Conservation (phyloP, 208 protist species). For the Naegleria fowleri region DNA sequence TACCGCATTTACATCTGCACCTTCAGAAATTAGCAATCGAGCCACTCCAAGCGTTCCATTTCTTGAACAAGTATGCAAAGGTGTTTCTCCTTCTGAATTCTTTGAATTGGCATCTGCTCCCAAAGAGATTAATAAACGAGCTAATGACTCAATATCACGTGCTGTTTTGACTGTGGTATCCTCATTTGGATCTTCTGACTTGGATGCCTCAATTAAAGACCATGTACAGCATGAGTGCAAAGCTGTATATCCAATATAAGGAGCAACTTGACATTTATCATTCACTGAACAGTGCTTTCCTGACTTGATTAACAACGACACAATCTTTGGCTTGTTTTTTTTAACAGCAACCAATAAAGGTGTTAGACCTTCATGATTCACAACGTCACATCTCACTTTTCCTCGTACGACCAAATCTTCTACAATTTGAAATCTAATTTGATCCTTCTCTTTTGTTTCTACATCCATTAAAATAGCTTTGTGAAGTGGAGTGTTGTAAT, state of each 20-base stretch:
- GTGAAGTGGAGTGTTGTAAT: not conserved
- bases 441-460: not conserved
- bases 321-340: constrained; percentile 15
- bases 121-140: not conserved
- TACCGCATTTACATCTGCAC: not conserved
- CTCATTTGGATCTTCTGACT: not conserved
- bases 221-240: not conserved
- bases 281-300: not conserved
- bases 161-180: not conserved
- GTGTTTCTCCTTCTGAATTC: constrained; percentile 4
- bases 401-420: not conserved
- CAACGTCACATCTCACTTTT: not conserved
- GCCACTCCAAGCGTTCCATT: not conserved
- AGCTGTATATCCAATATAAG: not conserved
- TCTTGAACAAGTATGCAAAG: not conserved
- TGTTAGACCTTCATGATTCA: not conserved
- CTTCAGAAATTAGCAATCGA: not conserved
- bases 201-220: not conserved
- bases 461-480: not conserved
- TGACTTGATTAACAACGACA: not conserved
- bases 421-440: not conserved
- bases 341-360: not conserved
- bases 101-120: not conserved
- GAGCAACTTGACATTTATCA: not conserved
- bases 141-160: not conserved